phyloP scores from a whole-genome alignment of 2,329 filamentous ascomycete genomes.

The Xylariales sp. region DNA sequence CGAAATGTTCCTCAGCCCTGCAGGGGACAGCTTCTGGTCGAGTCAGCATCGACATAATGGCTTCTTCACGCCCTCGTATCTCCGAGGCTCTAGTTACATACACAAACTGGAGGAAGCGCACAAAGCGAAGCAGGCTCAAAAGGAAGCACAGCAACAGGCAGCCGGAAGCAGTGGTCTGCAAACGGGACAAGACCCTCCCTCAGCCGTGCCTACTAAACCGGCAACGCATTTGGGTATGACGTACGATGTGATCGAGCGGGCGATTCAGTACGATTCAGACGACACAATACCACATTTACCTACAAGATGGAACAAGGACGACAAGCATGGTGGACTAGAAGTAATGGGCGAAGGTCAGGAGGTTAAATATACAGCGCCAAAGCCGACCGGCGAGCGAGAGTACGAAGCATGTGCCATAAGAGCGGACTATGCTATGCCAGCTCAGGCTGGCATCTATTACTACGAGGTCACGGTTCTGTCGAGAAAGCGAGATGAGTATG shows the following conservation, averaged over 20 bases:
- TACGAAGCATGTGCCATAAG: conserved; percentile 79
- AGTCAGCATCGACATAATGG: conserved; percentile 30
- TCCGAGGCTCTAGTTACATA: conserved; percentile 73
- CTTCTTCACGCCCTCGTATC: conserved; percentile 83
- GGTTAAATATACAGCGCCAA: conserved; percentile 53
- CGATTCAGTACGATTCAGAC: conserved; percentile 57
- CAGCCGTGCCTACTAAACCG: conserved; percentile 52
- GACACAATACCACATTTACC: conserved; percentile 63
- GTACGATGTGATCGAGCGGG: conserved; percentile 78
- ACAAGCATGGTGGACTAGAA: conserved; percentile 71
- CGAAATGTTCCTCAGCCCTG: conserved; percentile 37
- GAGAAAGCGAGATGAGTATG: conserved; percentile 52
- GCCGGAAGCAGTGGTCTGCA: conserved; percentile 28
- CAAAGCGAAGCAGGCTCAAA: conserved; percentile 51
- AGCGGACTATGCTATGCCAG: conserved; percentile 80
- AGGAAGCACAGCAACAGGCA: conserved; percentile 42
- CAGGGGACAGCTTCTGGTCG: conserved; percentile 18
- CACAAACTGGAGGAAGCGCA: conserved; percentile 69
- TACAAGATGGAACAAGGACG: conserved; percentile 73
- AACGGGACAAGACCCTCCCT: conserved; percentile 29
- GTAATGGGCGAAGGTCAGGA: conserved; percentile 69
- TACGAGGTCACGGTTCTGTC: conserved; percentile 64
- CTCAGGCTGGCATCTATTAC: conserved; percentile 91
- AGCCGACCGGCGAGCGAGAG: conserved; percentile 46
- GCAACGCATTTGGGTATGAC: conserved; percentile 69